A percentile compares a stretch with the other conserved stretches of the same genome.
These are phyloP conservation scores for Lachancea nothofagi DNA, from an alignment of 805 yeast species.

Conservation along the genomic window DNA sequence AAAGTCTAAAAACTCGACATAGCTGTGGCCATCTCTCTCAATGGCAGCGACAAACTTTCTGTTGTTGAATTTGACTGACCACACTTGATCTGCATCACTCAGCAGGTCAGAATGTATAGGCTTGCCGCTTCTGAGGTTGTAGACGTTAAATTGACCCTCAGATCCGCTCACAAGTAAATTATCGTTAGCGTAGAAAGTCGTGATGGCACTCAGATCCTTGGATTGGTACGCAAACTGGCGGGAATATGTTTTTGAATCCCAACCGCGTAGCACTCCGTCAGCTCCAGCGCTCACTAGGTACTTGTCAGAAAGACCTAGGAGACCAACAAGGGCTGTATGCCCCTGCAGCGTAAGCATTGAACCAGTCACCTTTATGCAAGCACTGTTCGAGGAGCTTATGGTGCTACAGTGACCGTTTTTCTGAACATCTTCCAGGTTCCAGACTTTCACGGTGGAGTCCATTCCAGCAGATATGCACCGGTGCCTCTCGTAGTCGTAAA, in stretches of 20 bases:
- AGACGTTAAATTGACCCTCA: slow-evolving; percentile 77
- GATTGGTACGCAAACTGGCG: slow-evolving; percentile 62
- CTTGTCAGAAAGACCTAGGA: slow-evolving; percentile 69
- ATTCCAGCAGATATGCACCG: slow-evolving; percentile 87
- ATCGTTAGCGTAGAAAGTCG: slow-evolving; percentile 88
- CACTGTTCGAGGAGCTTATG: slow-evolving; percentile 17
- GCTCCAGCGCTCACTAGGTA: slow-evolving; percentile 92
- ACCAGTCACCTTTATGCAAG: slow-evolving; percentile 27
- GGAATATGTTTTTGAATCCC: slow-evolving; percentile 80
- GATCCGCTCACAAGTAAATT: slow-evolving; percentile 83
- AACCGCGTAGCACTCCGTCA: slow-evolving; percentile 82
- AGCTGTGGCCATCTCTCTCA: slow-evolving; percentile 64
- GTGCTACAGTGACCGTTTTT: slow-evolving; percentile 34
- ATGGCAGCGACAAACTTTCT: slow-evolving; percentile 88
- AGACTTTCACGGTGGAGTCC: slow-evolving; percentile 81
- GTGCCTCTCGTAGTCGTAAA: slow-evolving; percentile 66
- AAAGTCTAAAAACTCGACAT: slow-evolving; percentile 80
- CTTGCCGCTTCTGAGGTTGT: slow-evolving; percentile 77
- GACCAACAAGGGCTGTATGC: slow-evolving; percentile 85
- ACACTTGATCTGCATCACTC: slow-evolving; percentile 75
- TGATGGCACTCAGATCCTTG: slow-evolving; percentile 80
- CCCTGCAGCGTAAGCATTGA: slow-evolving; percentile 66
- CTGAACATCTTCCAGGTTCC: slow-evolving; percentile 80
- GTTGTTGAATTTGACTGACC: slow-evolving; percentile 90
- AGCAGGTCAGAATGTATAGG: slow-evolving; percentile 66